These are phyloP conservation scores for Amyloporia xantha DNA, from an alignment of 768 basidiomycete species.

Conservation along the genomic window DNA sequence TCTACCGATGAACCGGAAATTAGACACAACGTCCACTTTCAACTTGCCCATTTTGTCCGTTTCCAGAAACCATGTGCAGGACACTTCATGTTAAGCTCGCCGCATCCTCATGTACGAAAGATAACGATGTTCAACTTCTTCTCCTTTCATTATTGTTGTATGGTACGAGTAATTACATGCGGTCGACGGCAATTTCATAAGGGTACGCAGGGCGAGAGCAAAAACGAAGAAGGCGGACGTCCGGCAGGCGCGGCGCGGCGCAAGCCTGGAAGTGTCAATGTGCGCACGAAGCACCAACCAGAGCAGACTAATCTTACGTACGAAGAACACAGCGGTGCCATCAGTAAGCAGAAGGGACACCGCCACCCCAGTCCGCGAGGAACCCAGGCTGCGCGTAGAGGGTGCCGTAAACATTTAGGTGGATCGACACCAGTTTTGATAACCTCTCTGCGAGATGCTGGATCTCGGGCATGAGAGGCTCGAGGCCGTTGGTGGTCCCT, in stretches of 20 bases:
- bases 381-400: constrained; percentile 69
- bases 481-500: constrained; percentile 53
- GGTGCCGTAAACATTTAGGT: constrained; percentile 70
- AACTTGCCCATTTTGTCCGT: not conserved
- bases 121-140: constrained; percentile 2
- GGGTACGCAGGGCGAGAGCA: not conserved
- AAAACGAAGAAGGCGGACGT: constrained; percentile 2
- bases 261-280: too few relatives aligned
- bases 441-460: constrained; percentile 63
- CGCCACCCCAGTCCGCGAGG: constrained; percentile 17
- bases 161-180: constrained; percentile 8
- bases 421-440: constrained; percentile 64
- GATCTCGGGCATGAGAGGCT: constrained; percentile 65
- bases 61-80: not conserved
- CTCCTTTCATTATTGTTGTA: not conserved
- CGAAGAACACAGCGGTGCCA: too few relatives aligned
- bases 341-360: not conserved
- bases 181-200: constrained; percentile 1
- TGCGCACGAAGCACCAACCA: too few relatives aligned
- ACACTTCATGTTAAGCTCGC: not conserved
- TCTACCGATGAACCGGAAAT: not conserved
- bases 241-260: not conserved
- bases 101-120: not conserved
- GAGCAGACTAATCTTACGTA: too few relatives aligned
- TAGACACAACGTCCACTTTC: not conserved